phyloP scores from a whole-genome alignment of 768 basidiomycete genomes.

The Tulasnella sp. region DNA sequence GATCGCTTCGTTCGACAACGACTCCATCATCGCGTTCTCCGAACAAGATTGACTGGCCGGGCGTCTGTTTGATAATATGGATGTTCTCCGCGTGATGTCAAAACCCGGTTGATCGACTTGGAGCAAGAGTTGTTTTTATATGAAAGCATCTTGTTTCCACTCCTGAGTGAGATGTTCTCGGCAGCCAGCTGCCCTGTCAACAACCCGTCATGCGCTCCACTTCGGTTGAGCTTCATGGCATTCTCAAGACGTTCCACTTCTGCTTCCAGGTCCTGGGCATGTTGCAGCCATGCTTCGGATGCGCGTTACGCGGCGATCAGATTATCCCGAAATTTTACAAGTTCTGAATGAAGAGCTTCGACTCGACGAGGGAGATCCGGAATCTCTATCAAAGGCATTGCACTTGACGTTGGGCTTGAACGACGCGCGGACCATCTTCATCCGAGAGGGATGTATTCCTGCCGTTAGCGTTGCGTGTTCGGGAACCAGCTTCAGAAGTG shows the following conservation, averaged over 20 bases:
- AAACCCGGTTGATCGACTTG: slow-evolving; percentile 68
- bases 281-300: slow-evolving; percentile 59
- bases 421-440: slow-evolving; percentile 60
- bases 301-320: slow-evolving; percentile 61
- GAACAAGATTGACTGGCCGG: slow-evolving; percentile 63
- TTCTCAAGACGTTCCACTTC: slow-evolving; percentile 65
- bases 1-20: slow-evolving; percentile 67
- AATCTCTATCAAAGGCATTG: slow-evolving; percentile 60
- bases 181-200: slow-evolving; percentile 66
- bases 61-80: slow-evolving; percentile 31
- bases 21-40: slow-evolving; percentile 62
- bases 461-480: slow-evolving; percentile 48
- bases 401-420: slow-evolving; percentile 63
- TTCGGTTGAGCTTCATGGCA: slow-evolving; percentile 59
- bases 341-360: slow-evolving; percentile 60
- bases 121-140: slow-evolving; percentile 76
- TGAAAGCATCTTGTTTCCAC: slow-evolving; percentile 75
- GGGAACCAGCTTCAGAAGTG: slow-evolving; percentile 41
- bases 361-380: slow-evolving; percentile 63
- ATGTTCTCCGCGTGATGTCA: slow-evolving; percentile 32
- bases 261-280: slow-evolving; percentile 66
- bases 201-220: slow-evolving; percentile 64
- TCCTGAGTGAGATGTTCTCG: slow-evolving; percentile 68
- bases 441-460: slow-evolving; percentile 65
- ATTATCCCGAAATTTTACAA: slow-evolving; percentile 54